phyloP scores from a whole-genome alignment of 768 basidiomycete species.

The Phaeotremella skinneri region DNA sequence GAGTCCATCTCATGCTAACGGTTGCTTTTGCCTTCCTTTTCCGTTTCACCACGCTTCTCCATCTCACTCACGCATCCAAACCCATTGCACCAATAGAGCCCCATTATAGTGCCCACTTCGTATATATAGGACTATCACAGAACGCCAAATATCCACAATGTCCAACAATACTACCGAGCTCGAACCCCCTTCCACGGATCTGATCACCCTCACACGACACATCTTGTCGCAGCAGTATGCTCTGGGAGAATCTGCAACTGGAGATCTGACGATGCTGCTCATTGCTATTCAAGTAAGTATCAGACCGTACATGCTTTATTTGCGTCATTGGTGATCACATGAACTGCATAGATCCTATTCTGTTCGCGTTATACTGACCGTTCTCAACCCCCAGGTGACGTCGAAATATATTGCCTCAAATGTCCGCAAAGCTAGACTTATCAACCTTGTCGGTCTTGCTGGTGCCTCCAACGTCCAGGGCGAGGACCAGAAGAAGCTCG shows the following conservation, averaged over 20 bases:
- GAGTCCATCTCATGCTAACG: no score
- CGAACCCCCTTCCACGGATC: conserved; percentile 74
- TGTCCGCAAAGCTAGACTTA: conserved; percentile 91
- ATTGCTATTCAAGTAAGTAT: conserved; percentile 89
- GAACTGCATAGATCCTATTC: no score
- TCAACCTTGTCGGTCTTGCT: conserved; percentile 96
- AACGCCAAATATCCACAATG: neutral
- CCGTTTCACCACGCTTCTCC: no score
- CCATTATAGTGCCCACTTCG: no score
- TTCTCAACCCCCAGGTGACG: conserved; percentile 40
- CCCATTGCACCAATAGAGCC: no score
- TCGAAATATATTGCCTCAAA: conserved; percentile 89
- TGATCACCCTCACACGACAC: conserved; percentile 91
- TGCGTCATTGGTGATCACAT: neutral
- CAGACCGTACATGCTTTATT: no score
- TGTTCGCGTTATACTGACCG: neutral
- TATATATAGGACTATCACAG: no score
- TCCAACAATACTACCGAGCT: conserved; percentile 53
- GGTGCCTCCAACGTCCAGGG: conserved; percentile 96
- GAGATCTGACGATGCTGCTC: conserved; percentile 89
- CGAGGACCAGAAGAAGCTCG: conserved; percentile 99
- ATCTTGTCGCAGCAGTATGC: conserved; percentile 81
- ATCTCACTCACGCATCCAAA: no score
- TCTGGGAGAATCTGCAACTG: conserved; percentile 77
- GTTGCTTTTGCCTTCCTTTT: no score